phyloP scores from a whole-genome alignment of 345 rosid genomes.

The Salix viminalis region DNA sequence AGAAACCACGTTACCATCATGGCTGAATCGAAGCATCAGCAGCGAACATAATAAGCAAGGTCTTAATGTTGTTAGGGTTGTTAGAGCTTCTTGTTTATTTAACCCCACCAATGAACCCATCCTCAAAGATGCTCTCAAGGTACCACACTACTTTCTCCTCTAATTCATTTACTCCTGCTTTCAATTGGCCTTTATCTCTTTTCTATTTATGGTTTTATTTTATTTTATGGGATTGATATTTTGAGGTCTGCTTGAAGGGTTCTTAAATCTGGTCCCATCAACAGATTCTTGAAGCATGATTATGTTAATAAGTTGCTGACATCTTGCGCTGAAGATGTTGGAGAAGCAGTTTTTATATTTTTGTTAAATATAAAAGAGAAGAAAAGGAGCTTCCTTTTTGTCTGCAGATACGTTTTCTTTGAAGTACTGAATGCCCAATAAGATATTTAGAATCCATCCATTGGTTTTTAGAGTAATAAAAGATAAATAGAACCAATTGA shows the following conservation, averaged over 20 bases:
- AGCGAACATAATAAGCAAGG: not conserved
- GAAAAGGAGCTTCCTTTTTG: not conserved
- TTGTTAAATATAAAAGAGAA: not conserved
- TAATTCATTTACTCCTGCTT: not conserved
- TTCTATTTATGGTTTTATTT: not conserved
- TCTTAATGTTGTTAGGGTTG: not conserved
- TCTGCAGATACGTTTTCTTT: not conserved
- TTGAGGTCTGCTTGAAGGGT: not conserved
- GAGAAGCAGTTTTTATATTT: not conserved
- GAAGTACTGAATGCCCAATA: not conserved
- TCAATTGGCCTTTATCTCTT: not conserved
- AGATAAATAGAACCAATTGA: not conserved
- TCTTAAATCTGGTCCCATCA: not conserved
- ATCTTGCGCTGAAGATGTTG: not conserved
- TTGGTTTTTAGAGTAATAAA: too few relatives aligned
- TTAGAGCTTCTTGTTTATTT: slow-evolving; percentile 25
- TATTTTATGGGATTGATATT: not conserved
- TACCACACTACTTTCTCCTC: not conserved
- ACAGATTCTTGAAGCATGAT: not conserved
- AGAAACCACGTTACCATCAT: not conserved
- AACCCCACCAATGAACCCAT: slow-evolving; percentile 46
- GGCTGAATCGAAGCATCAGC: not conserved
- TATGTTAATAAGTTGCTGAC: too few relatives aligned
- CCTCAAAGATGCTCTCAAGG: slow-evolving; percentile 53
- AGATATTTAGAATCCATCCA: not conserved